Percentiles rank a stretch among this genome's conserved stretches.
Evolutionary conservation across 2,329 filamentous ascomycete genomes (phyloP).

Genomic region (Periconia sp.): DNA sequence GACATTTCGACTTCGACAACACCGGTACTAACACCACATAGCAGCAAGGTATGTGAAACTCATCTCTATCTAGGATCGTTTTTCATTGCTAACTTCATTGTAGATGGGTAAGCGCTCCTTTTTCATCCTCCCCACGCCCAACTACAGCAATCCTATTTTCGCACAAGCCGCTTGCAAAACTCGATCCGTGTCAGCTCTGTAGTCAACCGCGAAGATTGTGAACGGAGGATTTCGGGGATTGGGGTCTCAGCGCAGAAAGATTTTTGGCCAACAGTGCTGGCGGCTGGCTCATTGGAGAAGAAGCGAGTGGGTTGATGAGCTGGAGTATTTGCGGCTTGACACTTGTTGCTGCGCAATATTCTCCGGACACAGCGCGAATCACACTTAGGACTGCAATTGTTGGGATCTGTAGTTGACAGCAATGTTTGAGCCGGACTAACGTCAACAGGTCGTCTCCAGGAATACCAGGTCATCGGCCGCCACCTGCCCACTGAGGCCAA

Average conservation of each 20-base stretch:
- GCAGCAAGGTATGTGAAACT: conserved; percentile 54
- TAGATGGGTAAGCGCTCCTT: conserved; percentile 64
- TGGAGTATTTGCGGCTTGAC: background rate
- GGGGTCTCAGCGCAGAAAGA: background rate
- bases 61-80: conserved; percentile 1
- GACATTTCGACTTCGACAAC: conserved; percentile 34
- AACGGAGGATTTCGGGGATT: background rate
- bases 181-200: background rate
- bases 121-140: conserved; percentile 24
- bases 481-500: conserved; percentile 97
- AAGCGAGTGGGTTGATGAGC: background rate
- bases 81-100: conserved; percentile 34
- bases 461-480: conserved; percentile 99
- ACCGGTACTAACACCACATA: conserved; percentile 50
- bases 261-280: background rate
- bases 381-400: conserved; percentile 28
- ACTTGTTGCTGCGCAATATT: background rate
- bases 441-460: conserved; percentile 89
- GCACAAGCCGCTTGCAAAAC: background rate
- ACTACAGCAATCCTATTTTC: conserved; percentile 34
- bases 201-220: background rate
- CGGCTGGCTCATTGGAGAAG: background rate
- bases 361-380: background rate
- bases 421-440: conserved; percentile 25
- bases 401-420: conserved; percentile 13